Base-by-base conservation (phyloP, 768 basidiomycete genomes). In the Hericium alpestre region DNA sequence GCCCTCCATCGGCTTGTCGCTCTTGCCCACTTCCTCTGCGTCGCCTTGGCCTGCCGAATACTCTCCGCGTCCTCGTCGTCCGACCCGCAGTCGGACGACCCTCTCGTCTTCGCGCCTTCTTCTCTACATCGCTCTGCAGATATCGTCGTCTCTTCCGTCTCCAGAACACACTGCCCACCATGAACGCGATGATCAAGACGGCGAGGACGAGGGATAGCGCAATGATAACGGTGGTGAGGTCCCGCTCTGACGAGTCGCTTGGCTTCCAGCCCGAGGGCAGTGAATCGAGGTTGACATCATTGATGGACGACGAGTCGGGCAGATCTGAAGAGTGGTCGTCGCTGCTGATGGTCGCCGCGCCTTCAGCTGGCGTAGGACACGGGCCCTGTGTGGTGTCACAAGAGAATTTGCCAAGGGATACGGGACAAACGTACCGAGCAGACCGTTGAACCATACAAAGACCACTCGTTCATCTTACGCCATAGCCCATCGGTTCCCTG, bases 1-100 rank as follows among this genome's bases (percentile, higher is more conserved):
- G 78, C 79, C 60, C 75, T 81, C 87, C 87, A 90, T 47, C 84
- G 77, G 8, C 81, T 81, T 1, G 79, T 81, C 2, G 86, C 86
- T 58, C 71, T 76, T 0, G 77, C 75, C 86, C 85, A 87, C 51
- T 83, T 63, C 62, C 79, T 81, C 66, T 83, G 78, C 59, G 79
- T 79, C 4, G 66, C 65, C 54, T 74, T 78, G 8, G 69, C 66
- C 50, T 81, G 79, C 58, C 73, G 76, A 58, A 60, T 25, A 41
- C 63, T 64, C n/a, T 65, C 65, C 32, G 50, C 39, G 39, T 59
- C 59, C 11, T 41, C 56, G 1, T 81, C 77, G 10, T 67, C 58
- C 43, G 69, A 67, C 5, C 61, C 66, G 48, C 67, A 71, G 39
- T 68, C 70, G 22, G 66, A 69, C 11, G 67, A 1, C 69, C 72